Conservation (phyloP, 2,329 filamentous ascomycete genomes). For the Colletotrichum sp. region DNA sequence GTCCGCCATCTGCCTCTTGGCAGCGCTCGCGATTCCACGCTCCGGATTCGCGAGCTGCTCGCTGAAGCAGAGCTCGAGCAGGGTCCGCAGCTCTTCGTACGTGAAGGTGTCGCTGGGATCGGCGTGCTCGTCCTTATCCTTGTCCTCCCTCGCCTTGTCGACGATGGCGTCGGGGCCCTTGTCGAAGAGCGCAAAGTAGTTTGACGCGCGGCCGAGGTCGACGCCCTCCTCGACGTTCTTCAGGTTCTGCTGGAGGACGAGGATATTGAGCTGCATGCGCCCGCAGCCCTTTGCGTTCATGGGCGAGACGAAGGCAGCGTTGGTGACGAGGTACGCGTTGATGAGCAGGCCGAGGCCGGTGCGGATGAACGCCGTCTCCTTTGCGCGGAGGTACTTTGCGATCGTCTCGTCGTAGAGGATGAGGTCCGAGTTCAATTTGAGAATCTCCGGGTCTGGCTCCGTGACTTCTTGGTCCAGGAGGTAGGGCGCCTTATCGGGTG, state of each 20-base stretch:
- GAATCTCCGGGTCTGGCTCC: conserved; percentile 79
- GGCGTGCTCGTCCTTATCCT: conserved; percentile 55
- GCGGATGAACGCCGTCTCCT: conserved; percentile 78
- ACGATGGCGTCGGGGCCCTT: conserved; percentile 70
- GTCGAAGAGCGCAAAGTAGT: conserved; percentile 74
- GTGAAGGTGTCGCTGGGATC: conserved; percentile 50
- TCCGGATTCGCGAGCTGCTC: conserved; percentile 70
- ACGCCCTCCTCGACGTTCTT: conserved; percentile 86
- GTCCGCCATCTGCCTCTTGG: conserved; percentile 73
- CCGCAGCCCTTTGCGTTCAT: conserved; percentile 86
- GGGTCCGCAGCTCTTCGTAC: conserved; percentile 69
- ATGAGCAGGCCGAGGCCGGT: conserved; percentile 78
- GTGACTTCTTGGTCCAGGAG: conserved; percentile 74
- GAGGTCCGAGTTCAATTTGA: conserved; percentile 83
- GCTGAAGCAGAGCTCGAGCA: conserved; percentile 72
- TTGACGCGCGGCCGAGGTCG: conserved; percentile 64
- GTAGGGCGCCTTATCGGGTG: conserved; percentile 64
- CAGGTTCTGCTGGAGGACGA: conserved; percentile 94
- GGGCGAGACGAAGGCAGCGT: conserved; percentile 71
- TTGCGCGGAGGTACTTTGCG: conserved; percentile 71
- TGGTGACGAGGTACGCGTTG: conserved; percentile 78
- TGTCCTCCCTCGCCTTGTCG: conserved; percentile 61
- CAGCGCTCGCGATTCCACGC: conserved; percentile 69
- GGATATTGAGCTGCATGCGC: conserved; percentile 91
- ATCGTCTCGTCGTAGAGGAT: conserved; percentile 88